Evolutionary conservation across 345 rosid genomes (phyloP), one percentile per base, ranked within the genome.

Genomic region (Citrus inodora): DNA sequence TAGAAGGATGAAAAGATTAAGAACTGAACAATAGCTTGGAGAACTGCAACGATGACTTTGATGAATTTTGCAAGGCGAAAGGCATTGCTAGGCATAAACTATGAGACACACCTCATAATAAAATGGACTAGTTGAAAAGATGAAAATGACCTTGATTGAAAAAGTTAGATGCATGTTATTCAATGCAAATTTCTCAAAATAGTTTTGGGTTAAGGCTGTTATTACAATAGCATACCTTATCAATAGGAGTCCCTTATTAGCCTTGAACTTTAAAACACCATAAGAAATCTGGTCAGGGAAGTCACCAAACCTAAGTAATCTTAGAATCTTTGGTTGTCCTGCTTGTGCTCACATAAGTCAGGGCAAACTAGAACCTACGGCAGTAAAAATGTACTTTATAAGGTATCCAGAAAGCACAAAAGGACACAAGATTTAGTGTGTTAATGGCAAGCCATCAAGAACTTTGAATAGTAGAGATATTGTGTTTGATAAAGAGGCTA

Each of bases 261-360:
- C 62, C 9, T 2, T 58, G 17, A 9, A 58, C 24, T 58, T 21
- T 0, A 22, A 58, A 21, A 58, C 25, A 21, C 62, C 11, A 22
- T 0, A 58, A 7, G 4, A 58, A 7, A 7, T 58, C 1, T n/a
- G 3, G 11, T 19, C 4, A 19, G 1, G 11, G 5, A 21, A 58
- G 0, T 4, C 1, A 9, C 1, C 1, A 21, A 0, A 58, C 0
- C 3, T 58, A 6, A 7, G 1, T 0, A 6, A 58, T 6, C 10
- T 58, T 22, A 22, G 3, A 7, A 2, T 5, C 0, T 22, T 58
- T 59, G 9, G 63, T 10, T 59, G 11, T 3, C 25, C 2, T 59
- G 13, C 63, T 22, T 59, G 24, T 24, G 28, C 63, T 2, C 28
- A 59, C 4, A 22, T 59, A 22, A 58, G 28, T 7, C 1, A 24